Conservation (phyloP, 106 monocot species). For the Triglochin maritima region DNA sequence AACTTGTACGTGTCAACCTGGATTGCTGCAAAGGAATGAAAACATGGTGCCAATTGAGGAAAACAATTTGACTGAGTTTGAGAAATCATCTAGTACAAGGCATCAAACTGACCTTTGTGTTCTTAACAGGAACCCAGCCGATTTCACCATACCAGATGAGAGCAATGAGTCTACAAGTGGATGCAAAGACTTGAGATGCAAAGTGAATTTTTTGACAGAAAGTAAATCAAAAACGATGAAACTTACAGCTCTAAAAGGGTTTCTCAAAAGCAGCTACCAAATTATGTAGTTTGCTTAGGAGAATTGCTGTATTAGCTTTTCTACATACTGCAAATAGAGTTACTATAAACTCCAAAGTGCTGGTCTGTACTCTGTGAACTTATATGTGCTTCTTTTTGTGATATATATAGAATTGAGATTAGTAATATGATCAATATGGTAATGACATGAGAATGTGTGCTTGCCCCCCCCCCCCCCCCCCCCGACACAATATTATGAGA, state of each 20-base stretch:
- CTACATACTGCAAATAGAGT: too few species aligned
- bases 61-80: slow-evolving; percentile 9
- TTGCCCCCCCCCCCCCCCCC: too few species aligned
- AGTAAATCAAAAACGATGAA: slow-evolving; percentile 23
- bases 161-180: slow-evolving; percentile 53
- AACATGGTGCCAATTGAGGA: background rate
- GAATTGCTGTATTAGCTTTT: too few species aligned
- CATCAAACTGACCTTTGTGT: slow-evolving; percentile 28
- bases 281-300: too few species aligned
- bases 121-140: slow-evolving; percentile 85
- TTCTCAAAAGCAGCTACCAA: background rate
- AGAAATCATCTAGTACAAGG: slow-evolving; percentile 11
- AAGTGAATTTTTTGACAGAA: slow-evolving; percentile 1
- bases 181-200: slow-evolving; percentile 12
- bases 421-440: too few species aligned
- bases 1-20: background rate
- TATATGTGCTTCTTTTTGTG: too few species aligned
- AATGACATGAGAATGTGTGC: too few species aligned
- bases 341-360: too few species aligned
- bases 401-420: too few species aligned
- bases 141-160: slow-evolving; percentile 54
- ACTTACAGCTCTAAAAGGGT: slow-evolving; percentile 23
- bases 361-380: too few species aligned
- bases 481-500: too few species aligned
- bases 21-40: slow-evolving; percentile 7